Conservation (phyloP, 345 rosid genomes). For the Salix arbutifolia region DNA sequence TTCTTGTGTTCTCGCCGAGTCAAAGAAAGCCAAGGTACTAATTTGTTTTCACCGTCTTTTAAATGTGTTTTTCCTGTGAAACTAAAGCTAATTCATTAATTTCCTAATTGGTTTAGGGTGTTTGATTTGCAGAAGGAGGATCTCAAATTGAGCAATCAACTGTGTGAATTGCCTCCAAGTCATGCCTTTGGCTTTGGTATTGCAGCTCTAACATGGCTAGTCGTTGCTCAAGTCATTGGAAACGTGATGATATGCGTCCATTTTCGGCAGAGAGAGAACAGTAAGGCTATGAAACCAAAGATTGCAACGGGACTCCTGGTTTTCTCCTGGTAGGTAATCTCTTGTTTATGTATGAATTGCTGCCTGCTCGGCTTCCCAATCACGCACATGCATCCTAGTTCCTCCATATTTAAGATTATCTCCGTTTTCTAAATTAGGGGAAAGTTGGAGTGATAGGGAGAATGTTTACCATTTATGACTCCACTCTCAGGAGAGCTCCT, state of each 20-base stretch:
- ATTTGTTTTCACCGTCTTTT: neutral
- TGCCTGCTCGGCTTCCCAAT: neutral
- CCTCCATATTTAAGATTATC: no score
- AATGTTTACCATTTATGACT: no score
- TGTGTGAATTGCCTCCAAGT: conserved; percentile 55
- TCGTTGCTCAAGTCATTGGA: conserved; percentile 52
- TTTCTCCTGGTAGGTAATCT: conserved; percentile 57
- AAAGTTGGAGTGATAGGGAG: no score
- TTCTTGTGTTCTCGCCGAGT: conserved; percentile 60
- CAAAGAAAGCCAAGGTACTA: conserved; percentile 57
- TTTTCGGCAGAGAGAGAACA: conserved; percentile 20
- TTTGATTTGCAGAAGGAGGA: conserved; percentile 44
- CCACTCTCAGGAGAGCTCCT: no score
- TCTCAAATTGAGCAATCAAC: conserved; percentile 49
- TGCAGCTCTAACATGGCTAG: conserved; percentile 45
- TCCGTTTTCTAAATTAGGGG: no score
- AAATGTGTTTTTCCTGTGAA: neutral
- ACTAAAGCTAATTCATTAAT: neutral
- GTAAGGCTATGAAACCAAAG: conserved; percentile 19
- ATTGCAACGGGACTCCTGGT: conserved; percentile 33
- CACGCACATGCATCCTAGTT: neutral
- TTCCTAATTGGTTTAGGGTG: neutral
- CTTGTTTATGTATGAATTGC: neutral
- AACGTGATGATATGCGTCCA: conserved; percentile 33
- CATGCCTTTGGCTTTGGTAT: conserved; percentile 49